Conservation (phyloP, 2,329 filamentous ascomycete species). For the Alternaria arbusti region DNA sequence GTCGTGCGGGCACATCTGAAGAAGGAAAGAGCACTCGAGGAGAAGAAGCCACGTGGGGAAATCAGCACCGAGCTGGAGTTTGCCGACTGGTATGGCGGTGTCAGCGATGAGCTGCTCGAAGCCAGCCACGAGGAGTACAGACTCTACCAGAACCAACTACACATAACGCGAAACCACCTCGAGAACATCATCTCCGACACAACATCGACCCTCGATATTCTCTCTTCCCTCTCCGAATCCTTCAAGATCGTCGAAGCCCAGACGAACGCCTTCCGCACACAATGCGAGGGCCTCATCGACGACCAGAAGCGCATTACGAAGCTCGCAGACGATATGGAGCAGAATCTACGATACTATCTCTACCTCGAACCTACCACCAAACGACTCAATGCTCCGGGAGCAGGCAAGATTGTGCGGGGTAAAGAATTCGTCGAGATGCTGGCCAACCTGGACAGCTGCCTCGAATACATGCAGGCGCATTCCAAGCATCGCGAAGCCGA, state of each 20-base stretch:
- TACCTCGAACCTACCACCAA: constrained; percentile 92
- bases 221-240: constrained; percentile 80
- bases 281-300: constrained; percentile 84
- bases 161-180: constrained; percentile 81
- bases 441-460: constrained; percentile 83
- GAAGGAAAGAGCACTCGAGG: constrained; percentile 55
- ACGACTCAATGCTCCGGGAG: constrained; percentile 88
- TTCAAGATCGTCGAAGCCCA: constrained; percentile 88
- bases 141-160: constrained; percentile 82
- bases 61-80: constrained; percentile 67
- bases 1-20: constrained; percentile 64
- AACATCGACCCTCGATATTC: constrained; percentile 73
- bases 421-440: constrained; percentile 89
- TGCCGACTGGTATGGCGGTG: constrained; percentile 62
- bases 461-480: constrained; percentile 90
- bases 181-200: constrained; percentile 80
- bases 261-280: constrained; percentile 89
- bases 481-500: constrained; percentile 85
- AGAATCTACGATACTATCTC: constrained; percentile 91
- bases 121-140: constrained; percentile 86
- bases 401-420: constrained; percentile 82
- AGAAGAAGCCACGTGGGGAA: constrained; percentile 49
- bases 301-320: constrained; percentile 81
- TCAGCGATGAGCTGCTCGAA: constrained; percentile 74
- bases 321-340: constrained; percentile 83